A percentile compares a stretch with the other conserved stretches of the same genome.
These are phyloP conservation scores for Prunus yedoensis DNA, from an alignment of 331 rosid genomes.

Conservation along the genomic window DNA sequence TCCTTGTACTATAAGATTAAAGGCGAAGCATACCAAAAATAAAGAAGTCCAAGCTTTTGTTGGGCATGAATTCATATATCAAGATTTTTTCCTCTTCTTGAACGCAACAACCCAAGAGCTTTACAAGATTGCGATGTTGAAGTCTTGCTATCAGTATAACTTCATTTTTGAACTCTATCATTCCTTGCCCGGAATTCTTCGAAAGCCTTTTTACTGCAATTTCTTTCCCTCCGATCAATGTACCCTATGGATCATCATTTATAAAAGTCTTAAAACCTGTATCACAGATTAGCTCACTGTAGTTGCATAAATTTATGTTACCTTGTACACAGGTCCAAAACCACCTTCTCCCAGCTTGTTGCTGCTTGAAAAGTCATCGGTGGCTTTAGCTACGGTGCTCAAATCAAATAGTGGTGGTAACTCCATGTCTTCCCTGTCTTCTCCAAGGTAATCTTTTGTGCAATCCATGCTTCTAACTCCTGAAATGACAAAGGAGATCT, in stretches of 20 bases:
- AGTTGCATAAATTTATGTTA: background rate
- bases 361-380: conserved; percentile 21
- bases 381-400: conserved; percentile 23
- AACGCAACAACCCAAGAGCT: conserved; percentile 11
- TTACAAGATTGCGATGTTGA: conserved; percentile 15
- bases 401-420: background rate
- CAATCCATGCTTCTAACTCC: no score
- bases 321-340: conserved; percentile 36
- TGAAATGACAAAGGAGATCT: no score
- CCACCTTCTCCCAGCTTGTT: conserved; percentile 44
- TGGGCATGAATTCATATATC: conserved; percentile 11
- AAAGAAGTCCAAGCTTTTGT: conserved; percentile 9
- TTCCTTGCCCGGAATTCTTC: conserved; percentile 2
- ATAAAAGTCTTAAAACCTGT: background rate
- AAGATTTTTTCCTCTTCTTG: conserved; percentile 1
- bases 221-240: conserved; percentile 12
- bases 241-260: conserved; percentile 2
- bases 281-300: background rate
- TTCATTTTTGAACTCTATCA: conserved; percentile 11
- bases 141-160: conserved; percentile 1
- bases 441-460: no score
- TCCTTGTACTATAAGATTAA: background rate
- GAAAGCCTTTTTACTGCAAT: conserved; percentile 17
- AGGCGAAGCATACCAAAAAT: background rate
- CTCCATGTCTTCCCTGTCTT: no score